A percentile compares a stretch with the other conserved stretches of the same genome.
Conservation (phyloP, 1,284 basidiomycete genomes). For the Chondrostereum purpureum region DNA sequence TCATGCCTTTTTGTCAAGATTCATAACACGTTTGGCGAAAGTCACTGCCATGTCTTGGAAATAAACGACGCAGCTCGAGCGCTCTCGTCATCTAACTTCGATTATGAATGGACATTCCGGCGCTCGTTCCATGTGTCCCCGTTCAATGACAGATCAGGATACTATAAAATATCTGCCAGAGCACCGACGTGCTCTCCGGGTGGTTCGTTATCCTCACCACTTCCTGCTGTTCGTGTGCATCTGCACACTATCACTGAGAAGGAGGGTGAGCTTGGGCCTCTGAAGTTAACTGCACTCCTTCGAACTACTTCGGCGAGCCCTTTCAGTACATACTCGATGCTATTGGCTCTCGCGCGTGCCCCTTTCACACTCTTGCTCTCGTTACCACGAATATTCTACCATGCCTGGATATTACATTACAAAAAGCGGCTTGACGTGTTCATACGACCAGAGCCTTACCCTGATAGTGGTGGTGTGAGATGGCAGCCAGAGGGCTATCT, state of each 20-base stretch:
- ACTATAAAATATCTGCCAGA: constrained; percentile 50
- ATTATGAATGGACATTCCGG: constrained; percentile 66
- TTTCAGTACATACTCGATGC: constrained; percentile 36
- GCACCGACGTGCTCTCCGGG: constrained; percentile 33
- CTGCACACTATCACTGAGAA: constrained; percentile 27
- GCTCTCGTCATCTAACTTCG: constrained; percentile 34
- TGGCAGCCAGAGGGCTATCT: constrained; percentile 38
- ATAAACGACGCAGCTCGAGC: constrained; percentile 39
- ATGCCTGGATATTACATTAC: constrained; percentile 68
- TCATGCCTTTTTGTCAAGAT: constrained; percentile 39
- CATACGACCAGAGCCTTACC: constrained; percentile 53
- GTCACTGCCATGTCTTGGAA: constrained; percentile 55
- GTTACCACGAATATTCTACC: constrained; percentile 56
- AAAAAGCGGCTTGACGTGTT: constrained; percentile 54
- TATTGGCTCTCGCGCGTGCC: constrained; percentile 35
- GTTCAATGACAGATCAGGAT: constrained; percentile 72
- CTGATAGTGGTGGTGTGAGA: constrained; percentile 33
- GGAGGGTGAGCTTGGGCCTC: constrained; percentile 21
- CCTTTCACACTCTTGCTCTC: constrained; percentile 59
- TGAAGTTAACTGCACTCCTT: constrained; percentile 48
- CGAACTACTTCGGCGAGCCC: constrained; percentile 31
- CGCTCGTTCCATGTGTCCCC: constrained; percentile 78
- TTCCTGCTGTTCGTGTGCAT: constrained; percentile 39
- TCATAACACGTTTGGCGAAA: constrained; percentile 75
- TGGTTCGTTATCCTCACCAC: constrained; percentile 25